Percentiles rank a stretch among this genome's conserved stretches.
Conservation (phyloP, 768 basidiomycete species). For the Collybia nuda region DNA sequence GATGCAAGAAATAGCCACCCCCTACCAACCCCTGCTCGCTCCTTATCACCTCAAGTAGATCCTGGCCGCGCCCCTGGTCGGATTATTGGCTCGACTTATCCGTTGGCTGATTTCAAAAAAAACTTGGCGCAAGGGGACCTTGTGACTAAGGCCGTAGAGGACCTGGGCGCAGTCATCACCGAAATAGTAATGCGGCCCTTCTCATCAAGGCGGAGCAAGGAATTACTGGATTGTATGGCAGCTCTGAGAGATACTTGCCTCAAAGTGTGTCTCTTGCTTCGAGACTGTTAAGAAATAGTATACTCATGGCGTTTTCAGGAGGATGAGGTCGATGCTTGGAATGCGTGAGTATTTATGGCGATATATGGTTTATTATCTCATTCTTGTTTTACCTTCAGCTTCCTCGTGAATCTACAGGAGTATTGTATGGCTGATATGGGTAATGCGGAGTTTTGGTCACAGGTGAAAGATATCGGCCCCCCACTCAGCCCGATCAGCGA, state of each 20-base stretch:
- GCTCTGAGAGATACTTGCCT: constrained; percentile 66
- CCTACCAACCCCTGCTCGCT: constrained; percentile 56
- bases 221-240: constrained; percentile 75
- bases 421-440: constrained; percentile 56
- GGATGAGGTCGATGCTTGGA: constrained; percentile 85
- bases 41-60: constrained; percentile 42
- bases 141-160: constrained; percentile 83
- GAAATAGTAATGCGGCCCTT: constrained; percentile 76
- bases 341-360: constrained; percentile 44
- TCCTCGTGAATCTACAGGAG: constrained; percentile 56
- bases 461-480: constrained; percentile 49
- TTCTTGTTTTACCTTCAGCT: constrained; percentile 37
- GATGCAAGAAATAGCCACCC: constrained; percentile 17
- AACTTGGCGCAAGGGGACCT: constrained; percentile 75
- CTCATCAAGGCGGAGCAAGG: constrained; percentile 59
- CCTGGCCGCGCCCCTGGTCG: constrained; percentile 63
- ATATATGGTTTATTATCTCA: background rate
- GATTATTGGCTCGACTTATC: constrained; percentile 73
- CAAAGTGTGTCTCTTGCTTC: constrained; percentile 39
- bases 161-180: constrained; percentile 67
- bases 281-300: background rate
- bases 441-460: constrained; percentile 68
- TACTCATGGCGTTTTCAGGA: constrained; percentile 41
- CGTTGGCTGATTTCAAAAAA: constrained; percentile 73
- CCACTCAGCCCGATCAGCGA: constrained; percentile 61